phyloP scores from a whole-genome alignment of 306 rosid species.

The Quercus alba region DNA sequence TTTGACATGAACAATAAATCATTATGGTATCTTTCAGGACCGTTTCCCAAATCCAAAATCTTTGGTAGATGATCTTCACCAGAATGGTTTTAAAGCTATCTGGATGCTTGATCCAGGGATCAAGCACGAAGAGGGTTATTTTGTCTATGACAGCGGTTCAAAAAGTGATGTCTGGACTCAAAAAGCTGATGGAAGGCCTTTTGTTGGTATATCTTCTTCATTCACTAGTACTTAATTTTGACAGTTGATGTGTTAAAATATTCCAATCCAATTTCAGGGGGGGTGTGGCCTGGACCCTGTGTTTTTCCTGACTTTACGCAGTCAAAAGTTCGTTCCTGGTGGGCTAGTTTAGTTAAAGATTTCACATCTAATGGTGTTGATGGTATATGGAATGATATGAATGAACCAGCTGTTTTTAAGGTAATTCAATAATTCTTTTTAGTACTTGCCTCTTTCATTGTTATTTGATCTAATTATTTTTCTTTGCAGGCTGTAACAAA shows the following conservation, averaged over 20 bases:
- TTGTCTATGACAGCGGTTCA: slow-evolving; percentile 75
- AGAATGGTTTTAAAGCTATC: slow-evolving; percentile 79
- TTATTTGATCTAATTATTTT: background rate
- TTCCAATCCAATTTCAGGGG: slow-evolving; percentile 46
- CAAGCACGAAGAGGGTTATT: slow-evolving; percentile 77
- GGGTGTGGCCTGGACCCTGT: slow-evolving; percentile 94
- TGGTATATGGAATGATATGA: slow-evolving; percentile 99
- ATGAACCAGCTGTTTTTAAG: slow-evolving; percentile 89
- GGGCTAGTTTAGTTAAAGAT: slow-evolving; percentile 85
- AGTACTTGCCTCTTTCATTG: background rate
- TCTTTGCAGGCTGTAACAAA: slow-evolving; percentile 66
- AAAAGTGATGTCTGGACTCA: slow-evolving; percentile 70
- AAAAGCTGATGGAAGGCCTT: slow-evolving; percentile 68
- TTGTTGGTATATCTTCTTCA: slow-evolving; percentile 45
- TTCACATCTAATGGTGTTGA: slow-evolving; percentile 77
- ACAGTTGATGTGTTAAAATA: slow-evolving; percentile 2
- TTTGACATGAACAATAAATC: slow-evolving; percentile 13
- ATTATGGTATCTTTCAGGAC: slow-evolving; percentile 50
- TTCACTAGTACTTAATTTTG: background rate
- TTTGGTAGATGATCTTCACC: slow-evolving; percentile 54
- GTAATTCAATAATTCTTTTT: slow-evolving; percentile 28
- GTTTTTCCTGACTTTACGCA: slow-evolving; percentile 93
- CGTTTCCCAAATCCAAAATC: slow-evolving; percentile 72
- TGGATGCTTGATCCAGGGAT: slow-evolving; percentile 99
- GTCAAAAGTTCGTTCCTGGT: slow-evolving; percentile 82